Conservation (phyloP, 2,329 filamentous ascomycete species). For the Cordyceps fumosorosea region DNA sequence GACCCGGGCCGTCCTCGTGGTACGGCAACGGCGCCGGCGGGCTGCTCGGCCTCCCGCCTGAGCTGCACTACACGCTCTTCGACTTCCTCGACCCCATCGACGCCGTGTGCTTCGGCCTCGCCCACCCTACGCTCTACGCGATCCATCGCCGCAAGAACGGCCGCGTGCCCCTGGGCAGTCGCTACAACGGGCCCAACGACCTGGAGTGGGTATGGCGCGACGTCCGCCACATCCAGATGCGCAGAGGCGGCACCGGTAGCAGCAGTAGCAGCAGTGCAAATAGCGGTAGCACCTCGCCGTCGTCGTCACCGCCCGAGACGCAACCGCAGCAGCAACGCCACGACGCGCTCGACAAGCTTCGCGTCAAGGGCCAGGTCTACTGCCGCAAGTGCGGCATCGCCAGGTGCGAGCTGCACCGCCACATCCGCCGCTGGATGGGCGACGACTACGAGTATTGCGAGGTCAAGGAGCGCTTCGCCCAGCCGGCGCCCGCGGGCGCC, state of each 20-base stretch:
- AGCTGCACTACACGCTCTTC: constrained; percentile 55
- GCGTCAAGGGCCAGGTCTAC: constrained; percentile 52
- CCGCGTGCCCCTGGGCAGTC: constrained; percentile 47
- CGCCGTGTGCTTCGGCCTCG: constrained; percentile 54
- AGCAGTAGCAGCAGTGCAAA: constrained; percentile 13
- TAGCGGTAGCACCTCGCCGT: constrained; percentile 4
- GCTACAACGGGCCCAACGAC: constrained; percentile 54
- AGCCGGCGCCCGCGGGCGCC: constrained; percentile 34
- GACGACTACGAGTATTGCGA: constrained; percentile 52
- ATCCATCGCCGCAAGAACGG: constrained; percentile 50
- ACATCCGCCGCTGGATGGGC: constrained; percentile 55
- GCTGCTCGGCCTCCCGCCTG: constrained; percentile 48
- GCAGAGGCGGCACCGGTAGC: neutral
- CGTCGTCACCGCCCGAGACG: neutral
- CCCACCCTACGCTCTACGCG: constrained; percentile 50
- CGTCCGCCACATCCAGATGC: constrained; percentile 34
- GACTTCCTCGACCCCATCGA: constrained; percentile 60
- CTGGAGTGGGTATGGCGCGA: constrained; percentile 59
- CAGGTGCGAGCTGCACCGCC: constrained; percentile 57
- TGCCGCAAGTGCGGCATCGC: constrained; percentile 56
- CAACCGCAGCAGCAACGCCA: neutral
- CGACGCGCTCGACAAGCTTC: constrained; percentile 36
- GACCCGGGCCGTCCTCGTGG: constrained; percentile 34
- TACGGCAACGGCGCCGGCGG: constrained; percentile 16
- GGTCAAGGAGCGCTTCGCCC: constrained; percentile 51